Percentiles rank a stretch among this genome's conserved stretches.
Conservation (phyloP, 768 basidiomycete genomes). For the Tephrocybe rancida region DNA sequence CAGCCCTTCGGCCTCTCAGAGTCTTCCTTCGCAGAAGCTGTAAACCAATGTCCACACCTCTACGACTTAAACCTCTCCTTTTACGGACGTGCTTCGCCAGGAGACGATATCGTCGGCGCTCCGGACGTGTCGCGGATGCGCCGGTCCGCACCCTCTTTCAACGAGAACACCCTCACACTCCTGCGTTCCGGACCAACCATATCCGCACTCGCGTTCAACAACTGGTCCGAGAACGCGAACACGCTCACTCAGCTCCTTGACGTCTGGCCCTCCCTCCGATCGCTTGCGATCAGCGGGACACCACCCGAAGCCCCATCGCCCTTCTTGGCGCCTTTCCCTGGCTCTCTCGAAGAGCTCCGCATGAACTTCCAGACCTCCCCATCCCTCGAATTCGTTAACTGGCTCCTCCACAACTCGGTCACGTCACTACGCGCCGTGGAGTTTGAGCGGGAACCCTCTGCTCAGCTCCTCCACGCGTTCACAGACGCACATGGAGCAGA, state of each 20-base stretch:
- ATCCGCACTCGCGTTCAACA: constrained; percentile 60
- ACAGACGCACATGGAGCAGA: constrained; percentile 47
- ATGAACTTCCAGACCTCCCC: constrained; percentile 70
- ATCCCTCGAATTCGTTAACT: constrained; percentile 62
- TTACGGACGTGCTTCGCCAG: constrained; percentile 58
- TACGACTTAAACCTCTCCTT: constrained; percentile 56
- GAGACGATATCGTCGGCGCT: constrained; percentile 49
- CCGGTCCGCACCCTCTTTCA: constrained; percentile 55
- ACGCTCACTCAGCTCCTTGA: constrained; percentile 63
- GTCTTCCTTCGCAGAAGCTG: constrained; percentile 57
- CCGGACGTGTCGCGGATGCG: constrained; percentile 49
- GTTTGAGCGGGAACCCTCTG: constrained; percentile 61
- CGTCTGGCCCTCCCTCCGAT: constrained; percentile 59
- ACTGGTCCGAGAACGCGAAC: constrained; percentile 68
- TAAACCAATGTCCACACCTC: constrained; percentile 62
- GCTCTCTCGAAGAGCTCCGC: constrained; percentile 52
- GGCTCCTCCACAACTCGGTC: constrained; percentile 66
- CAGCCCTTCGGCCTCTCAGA: constrained; percentile 62
- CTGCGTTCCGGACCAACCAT: constrained; percentile 58
- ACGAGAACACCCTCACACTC: constrained; percentile 49
- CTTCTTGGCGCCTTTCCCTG: constrained; percentile 44
- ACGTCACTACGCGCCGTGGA: constrained; percentile 54
- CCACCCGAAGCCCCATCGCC: constrained; percentile 50
- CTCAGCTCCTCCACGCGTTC: constrained; percentile 56
- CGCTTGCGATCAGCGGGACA: constrained; percentile 62